Conservation (phyloP, 768 basidiomycete genomes). For the Panellus pusillus region DNA sequence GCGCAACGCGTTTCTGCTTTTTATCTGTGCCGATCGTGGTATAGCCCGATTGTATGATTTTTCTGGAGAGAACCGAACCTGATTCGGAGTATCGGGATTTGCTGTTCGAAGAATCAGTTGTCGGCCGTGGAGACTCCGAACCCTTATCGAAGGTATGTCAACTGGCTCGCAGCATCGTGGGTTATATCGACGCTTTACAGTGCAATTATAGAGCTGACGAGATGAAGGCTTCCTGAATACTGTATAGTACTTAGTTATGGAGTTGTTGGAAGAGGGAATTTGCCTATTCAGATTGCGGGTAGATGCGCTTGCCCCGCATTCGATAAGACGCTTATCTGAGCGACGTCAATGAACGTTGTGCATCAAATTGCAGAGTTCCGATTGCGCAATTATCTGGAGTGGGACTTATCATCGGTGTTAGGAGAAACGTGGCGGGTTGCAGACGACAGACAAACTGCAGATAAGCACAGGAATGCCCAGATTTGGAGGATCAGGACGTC, state of each 20-base stretch:
- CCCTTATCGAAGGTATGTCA: slow-evolving; percentile 2
- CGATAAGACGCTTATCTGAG: background rate
- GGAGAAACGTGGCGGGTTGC: background rate
- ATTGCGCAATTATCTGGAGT: background rate
- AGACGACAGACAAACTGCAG: background rate
- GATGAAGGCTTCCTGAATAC: background rate
- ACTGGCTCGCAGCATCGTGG: background rate
- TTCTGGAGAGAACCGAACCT: background rate
- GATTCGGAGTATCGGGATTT: background rate
- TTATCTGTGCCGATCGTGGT: background rate
- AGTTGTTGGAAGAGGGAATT: background rate
- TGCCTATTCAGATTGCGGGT: background rate
- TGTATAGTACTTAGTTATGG: background rate
- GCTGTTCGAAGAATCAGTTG: background rate
- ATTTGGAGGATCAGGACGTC: background rate
- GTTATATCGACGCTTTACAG: background rate
- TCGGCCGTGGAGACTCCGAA: slow-evolving; percentile 10
- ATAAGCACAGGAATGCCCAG: too few species aligned
- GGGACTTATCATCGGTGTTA: background rate
- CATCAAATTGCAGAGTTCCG: background rate
- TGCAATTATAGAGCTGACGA: background rate
- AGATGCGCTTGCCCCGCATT: background rate
- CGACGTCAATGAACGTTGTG: background rate
- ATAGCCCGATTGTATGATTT: background rate
- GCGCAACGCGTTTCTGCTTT: background rate